These are phyloP conservation scores for Pseudogymnoascus sp. DNA, from an alignment of 2,329 filamentous ascomycete genomes.

Conservation along the genomic window DNA sequence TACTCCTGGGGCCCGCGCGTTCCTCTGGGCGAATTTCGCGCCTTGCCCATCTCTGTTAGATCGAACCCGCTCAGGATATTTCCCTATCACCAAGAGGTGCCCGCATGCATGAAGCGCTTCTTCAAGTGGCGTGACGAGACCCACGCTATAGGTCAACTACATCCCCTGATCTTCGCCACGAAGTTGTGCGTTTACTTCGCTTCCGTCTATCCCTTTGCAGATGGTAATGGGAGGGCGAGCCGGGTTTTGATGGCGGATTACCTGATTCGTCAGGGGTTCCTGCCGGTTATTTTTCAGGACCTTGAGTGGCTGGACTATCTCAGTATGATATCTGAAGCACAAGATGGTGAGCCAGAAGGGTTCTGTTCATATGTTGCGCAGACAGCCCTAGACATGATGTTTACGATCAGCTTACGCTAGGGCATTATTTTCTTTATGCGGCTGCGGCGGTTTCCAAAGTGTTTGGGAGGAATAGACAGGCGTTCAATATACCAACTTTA, in stretches of 20 bases:
- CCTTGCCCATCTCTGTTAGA: slow-evolving; percentile 16
- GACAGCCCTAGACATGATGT: slow-evolving; percentile 12
- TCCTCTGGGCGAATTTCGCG: slow-evolving; percentile 17
- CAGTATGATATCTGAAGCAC: slow-evolving; percentile 18
- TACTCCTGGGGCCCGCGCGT: slow-evolving; percentile 15
- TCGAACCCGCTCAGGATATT: slow-evolving; percentile 20
- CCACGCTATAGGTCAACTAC: slow-evolving; percentile 15
- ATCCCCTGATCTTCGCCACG: slow-evolving; percentile 21
- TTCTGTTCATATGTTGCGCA: slow-evolving; percentile 3
- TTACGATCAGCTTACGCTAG: slow-evolving; percentile 6
- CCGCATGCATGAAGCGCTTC: slow-evolving; percentile 17
- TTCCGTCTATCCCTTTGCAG: slow-evolving; percentile 20
- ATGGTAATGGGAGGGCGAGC: slow-evolving; percentile 21
- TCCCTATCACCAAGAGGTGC: slow-evolving; percentile 21
- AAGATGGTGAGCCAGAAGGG: slow-evolving; percentile 16
- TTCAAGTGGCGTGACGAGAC: slow-evolving; percentile 18
- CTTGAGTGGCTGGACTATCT: slow-evolving; percentile 19
- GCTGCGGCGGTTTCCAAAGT: neutral
- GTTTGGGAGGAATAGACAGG: neutral
- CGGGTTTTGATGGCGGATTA: slow-evolving; percentile 23
- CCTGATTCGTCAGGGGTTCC: slow-evolving; percentile 21
- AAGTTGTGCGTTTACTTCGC: slow-evolving; percentile 19
- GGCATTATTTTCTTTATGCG: neutral
- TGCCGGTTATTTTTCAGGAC: slow-evolving; percentile 17
- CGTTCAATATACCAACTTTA: neutral